Evolutionary conservation across 2,329 filamentous ascomycete genomes (phyloP), one percentile per base, ranked within the genome.

Genomic region (Aspergillus glaucus): DNA sequence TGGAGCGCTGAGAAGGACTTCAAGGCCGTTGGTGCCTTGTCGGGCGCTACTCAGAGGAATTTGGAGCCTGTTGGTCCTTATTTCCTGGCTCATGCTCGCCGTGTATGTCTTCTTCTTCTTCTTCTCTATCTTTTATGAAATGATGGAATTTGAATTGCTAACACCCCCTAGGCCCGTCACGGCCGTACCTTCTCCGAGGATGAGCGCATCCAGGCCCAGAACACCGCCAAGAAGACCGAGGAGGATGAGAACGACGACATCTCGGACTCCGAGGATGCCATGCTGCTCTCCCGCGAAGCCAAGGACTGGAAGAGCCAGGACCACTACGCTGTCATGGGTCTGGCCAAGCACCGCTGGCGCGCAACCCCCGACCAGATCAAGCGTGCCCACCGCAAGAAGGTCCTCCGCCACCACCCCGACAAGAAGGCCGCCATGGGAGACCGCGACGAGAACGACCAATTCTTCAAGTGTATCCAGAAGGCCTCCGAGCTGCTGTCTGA

Each of bases 241-340:
- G 87, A 93, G 56, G 87, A 89, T 47, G 89, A 96, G 50, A 85
- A 85, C 55, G 88, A 86, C 64, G 91, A 97, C 53, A 89, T 95
- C 70, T 94, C 88, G 73, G 93, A 98, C 76, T 77, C 86, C 26
- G 93, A 98, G 75, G 92, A 97, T 66, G 86, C 89, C 49, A 81
- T 94, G 75, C 86, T 97, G 82, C 83, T 98, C 28, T 81, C 88
- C 69, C 83, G 90, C 48, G 90, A 97, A 68, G 91, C 93, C 65
- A 98, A 98, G 79, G 93, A 98, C 78, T 98, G 93, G 93, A 98
- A 98, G 87, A 89, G 92, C 71, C 93, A 98, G 84, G 93, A 98
- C 67, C 93, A 98, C 77, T 98, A 98, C 75, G 90, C 93, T 62
- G 87, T 98, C 48, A 85, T 98, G 50, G 93, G 93, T 55, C 77